A percentile compares a stretch with the other conserved stretches of the same genome.
Evolutionary conservation across 2,329 filamentous ascomycete species (phyloP).

Genomic region (Monosporascus sp.): DNA sequence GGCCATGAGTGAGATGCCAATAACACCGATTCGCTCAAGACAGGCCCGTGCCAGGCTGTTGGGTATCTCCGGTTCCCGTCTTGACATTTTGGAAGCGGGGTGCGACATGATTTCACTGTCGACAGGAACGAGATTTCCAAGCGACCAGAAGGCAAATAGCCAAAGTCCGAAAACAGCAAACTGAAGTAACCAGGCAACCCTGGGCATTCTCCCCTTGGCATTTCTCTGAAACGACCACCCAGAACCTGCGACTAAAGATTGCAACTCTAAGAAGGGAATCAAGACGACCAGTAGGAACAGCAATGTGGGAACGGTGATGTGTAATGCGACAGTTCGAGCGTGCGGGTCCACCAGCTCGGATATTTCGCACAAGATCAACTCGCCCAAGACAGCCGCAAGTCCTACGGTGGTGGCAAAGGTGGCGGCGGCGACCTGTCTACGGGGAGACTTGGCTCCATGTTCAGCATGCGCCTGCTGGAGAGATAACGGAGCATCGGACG

Average conservation of each 20-base stretch:
- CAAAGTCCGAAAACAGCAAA: constrained; percentile 57
- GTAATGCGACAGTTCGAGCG: constrained; percentile 63
- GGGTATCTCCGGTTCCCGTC: constrained; percentile 31
- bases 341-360: constrained; percentile 65
- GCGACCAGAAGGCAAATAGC: constrained; percentile 71
- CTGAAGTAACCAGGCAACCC: constrained; percentile 61
- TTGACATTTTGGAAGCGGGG: constrained; percentile 32
- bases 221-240: constrained; percentile 60
- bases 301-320: constrained; percentile 63
- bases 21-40: constrained; percentile 69
- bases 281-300: constrained; percentile 67
- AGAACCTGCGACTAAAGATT: constrained; percentile 51
- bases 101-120: constrained; percentile 33
- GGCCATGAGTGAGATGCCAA: constrained; percentile 82
- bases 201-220: constrained; percentile 49
- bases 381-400: constrained; percentile 69
- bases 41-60: constrained; percentile 46
- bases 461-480: constrained; percentile 55
- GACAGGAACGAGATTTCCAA: constrained; percentile 58
- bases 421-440: constrained; percentile 49
- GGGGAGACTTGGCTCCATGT: constrained; percentile 47
- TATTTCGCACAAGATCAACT: constrained; percentile 80
- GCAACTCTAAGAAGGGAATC: constrained; percentile 74
- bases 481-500: constrained; percentile 54
- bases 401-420: constrained; percentile 74